These are phyloP conservation scores for Grosmannia serpens DNA, from an alignment of 2,329 filamentous ascomycete genomes.

Conservation along the genomic window DNA sequence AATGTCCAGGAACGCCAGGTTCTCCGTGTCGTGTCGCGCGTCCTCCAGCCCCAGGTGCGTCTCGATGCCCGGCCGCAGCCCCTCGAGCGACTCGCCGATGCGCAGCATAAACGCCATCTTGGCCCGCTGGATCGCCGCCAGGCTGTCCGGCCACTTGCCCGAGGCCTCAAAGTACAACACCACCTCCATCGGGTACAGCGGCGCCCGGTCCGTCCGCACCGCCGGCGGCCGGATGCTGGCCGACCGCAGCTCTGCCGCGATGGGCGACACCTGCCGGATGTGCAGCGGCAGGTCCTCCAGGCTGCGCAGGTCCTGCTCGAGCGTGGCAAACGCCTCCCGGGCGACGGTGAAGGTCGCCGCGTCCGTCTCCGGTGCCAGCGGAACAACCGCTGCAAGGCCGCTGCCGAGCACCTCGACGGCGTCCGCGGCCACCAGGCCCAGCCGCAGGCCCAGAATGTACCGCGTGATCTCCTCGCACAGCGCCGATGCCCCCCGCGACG, in stretches of 20 bases:
- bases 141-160: constrained; percentile 83
- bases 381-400: constrained; percentile 37
- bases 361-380: constrained; percentile 33
- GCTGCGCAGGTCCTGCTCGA: constrained; percentile 66
- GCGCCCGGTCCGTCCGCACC: constrained; percentile 31
- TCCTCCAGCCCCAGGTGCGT: constrained; percentile 76
- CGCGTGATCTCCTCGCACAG: constrained; percentile 71
- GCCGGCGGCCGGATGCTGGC: constrained; percentile 48
- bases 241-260: constrained; percentile 63
- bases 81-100: constrained; percentile 59
- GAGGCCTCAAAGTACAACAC: constrained; percentile 90
- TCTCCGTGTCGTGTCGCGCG: constrained; percentile 52
- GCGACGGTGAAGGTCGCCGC: constrained; percentile 54
- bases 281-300: constrained; percentile 81
- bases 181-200: constrained; percentile 55
- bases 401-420: constrained; percentile 36
- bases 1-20: constrained; percentile 74
- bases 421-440: constrained; percentile 42
- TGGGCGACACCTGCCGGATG: constrained; percentile 65
- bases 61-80: constrained; percentile 33
- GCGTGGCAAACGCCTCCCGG: constrained; percentile 55
- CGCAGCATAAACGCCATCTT: constrained; percentile 83
- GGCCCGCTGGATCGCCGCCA: constrained; percentile 82
- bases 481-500: constrained; percentile 46
- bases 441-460: constrained; percentile 59